Evolutionary conservation across 139 green algal species (phyloP), one percentile per base, ranked within the genome.

Genomic region (Penium margaritaceum): DNA sequence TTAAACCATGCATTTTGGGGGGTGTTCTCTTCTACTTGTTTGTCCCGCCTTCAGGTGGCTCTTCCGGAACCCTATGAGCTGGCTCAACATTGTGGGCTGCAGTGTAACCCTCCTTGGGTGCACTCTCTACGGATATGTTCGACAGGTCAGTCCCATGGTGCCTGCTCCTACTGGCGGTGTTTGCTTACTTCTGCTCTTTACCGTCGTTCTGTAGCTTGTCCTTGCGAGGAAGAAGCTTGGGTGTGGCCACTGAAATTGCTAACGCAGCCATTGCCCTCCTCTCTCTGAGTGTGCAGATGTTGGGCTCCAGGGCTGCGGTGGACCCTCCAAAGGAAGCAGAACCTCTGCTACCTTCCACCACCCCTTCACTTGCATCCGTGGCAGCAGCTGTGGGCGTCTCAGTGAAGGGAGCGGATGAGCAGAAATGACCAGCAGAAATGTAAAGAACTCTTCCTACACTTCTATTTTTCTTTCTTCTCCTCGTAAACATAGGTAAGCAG

Each of bases 31-130:
- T n/a, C n/a, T n/a, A n/a, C n/a, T n/a, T n/a, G n/a, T n/a, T n/a
- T n/a, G n/a, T n/a, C n/a, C n/a, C n/a, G n/a, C 19, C 5, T 62
- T 12, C 30, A 63, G 70, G 70, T 7, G 76, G 6, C 3, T 79
- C 3, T 79, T 79, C 72, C 61, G 72, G 30, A 79, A 79, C 64
- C 72, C 72, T 5, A 79, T 79, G 63, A 37, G n/a, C 43, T 15
- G 27, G 9, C 34, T 79, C 33, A 79, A 68, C 44, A 7, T 71
- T 17, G n/a, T 79, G 5, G 72, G 72, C 27, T 79, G 72, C 33
- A 29, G 19, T 19, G 68, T 79, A 5, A 79, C 72, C 29, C 5
- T 79, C 34, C n/a, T 77, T 5, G 72, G 72, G 21, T 79, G 72
- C 61, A 79, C 72, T 4, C 15, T 76, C 44, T 79, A 79, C 46